Conservation (phyloP, 331 rosid genomes). For the Spiraea crenata region DNA sequence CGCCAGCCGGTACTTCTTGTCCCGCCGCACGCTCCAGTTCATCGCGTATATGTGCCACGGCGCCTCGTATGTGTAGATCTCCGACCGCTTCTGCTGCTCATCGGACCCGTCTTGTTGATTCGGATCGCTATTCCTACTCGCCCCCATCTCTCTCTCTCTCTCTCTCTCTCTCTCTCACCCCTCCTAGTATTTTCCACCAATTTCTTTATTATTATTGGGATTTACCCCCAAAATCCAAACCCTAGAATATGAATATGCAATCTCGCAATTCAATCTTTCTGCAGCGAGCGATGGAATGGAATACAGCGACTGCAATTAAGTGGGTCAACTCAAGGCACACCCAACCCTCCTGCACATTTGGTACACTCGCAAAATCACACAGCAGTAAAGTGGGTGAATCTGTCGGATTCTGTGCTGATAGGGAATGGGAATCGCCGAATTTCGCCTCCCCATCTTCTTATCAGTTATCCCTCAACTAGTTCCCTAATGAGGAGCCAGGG, state of each 20-base stretch:
- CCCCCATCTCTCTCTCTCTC: conserved; percentile 45
- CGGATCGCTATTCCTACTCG: conserved; percentile 68
- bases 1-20: conserved; percentile 89
- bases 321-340: too few species aligned
- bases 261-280: too few species aligned
- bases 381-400: background rate
- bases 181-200: background rate
- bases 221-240: too few species aligned
- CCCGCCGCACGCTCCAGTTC: conserved; percentile 99
- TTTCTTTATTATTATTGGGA: background rate
- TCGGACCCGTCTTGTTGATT: conserved; percentile 74
- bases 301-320: too few species aligned
- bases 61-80: conserved; percentile 96
- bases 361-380: too few species aligned
- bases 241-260: too few species aligned
- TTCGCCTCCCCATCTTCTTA: background rate
- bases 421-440: background rate
- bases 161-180: background rate
- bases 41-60: conserved; percentile 97
- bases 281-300: too few species aligned
- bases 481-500: too few species aligned
- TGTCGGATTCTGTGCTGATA: background rate
- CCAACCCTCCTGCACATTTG: too few species aligned
- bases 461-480: background rate
- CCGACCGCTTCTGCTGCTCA: conserved; percentile 95